Evolutionary conservation across 2,329 filamentous ascomycete genomes (phyloP).

Genomic region (Sporothrix luriei): DNA sequence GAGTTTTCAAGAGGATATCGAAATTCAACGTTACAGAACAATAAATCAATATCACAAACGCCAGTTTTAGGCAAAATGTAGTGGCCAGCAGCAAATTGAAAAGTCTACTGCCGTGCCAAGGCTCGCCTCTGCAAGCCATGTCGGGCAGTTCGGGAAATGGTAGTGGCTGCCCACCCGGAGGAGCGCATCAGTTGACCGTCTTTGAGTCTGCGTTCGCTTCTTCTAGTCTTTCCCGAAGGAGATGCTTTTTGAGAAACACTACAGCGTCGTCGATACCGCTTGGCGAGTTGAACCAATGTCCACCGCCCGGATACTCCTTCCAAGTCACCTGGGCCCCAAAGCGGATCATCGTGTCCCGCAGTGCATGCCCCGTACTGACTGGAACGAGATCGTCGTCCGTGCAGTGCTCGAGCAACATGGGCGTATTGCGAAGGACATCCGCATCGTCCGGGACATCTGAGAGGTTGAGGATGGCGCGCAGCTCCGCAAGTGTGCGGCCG

Average conservation of each 20-base stretch:
- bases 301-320: constrained; percentile 49
- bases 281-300: constrained; percentile 51
- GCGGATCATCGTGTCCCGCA: constrained; percentile 43
- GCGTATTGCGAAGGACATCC: constrained; percentile 46
- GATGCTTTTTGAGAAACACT: constrained; percentile 19
- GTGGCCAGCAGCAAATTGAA: not conserved
- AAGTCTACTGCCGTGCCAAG: constrained; percentile 4
- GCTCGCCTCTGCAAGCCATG: constrained; percentile 12
- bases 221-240: not conserved
- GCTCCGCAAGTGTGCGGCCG: constrained; percentile 42
- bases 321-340: constrained; percentile 48
- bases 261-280: constrained; percentile 48
- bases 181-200: not conserved
- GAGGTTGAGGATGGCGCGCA: constrained; percentile 41
- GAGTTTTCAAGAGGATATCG: not conserved
- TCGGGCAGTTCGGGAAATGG: not conserved
- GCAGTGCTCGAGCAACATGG: constrained; percentile 51
- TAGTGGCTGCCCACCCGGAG: not conserved
- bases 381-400: constrained; percentile 48
- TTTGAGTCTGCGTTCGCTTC: not conserved
- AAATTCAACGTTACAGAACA: constrained; percentile 10
- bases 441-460: constrained; percentile 33
- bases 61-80: not conserved
- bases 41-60: not conserved
- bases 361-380: constrained; percentile 43